phyloP scores from a whole-genome alignment of 345 rosid species.

The Isatis tinctoria region DNA sequence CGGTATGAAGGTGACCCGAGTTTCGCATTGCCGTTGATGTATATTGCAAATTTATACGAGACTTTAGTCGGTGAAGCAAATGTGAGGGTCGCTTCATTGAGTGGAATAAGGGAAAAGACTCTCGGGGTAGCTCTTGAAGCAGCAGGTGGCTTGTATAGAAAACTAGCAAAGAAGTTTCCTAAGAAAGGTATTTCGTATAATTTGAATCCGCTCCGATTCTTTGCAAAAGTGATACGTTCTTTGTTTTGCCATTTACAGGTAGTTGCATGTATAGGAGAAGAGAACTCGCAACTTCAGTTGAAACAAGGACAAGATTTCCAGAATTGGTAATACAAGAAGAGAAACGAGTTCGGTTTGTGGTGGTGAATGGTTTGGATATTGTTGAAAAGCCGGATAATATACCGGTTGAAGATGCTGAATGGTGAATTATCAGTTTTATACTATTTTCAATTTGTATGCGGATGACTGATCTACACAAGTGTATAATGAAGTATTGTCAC shows the following conservation, averaged over 20 bases:
- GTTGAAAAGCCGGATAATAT: slow-evolving; percentile 70
- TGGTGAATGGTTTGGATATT: slow-evolving; percentile 90
- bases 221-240: not conserved
- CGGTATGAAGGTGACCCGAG: slow-evolving; percentile 75
- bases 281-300: slow-evolving; percentile 89
- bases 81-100: slow-evolving; percentile 66
- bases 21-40: slow-evolving; percentile 84
- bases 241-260: slow-evolving; percentile 39
- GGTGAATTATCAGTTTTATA: slow-evolving; percentile 41
- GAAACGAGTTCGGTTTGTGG: slow-evolving; percentile 91
- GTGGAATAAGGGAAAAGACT: slow-evolving; percentile 73
- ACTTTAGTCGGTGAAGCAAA: slow-evolving; percentile 74
- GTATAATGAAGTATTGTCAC: slow-evolving; percentile 23
- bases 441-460: not conserved
- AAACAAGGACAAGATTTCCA: slow-evolving; percentile 91
- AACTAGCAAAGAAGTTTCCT: slow-evolving; percentile 80
- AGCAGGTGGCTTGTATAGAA: slow-evolving; percentile 90
- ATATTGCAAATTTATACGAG: slow-evolving; percentile 87
- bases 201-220: not conserved
- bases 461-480: not conserved
- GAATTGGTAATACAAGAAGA: slow-evolving; percentile 93
- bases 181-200: slow-evolving; percentile 55
- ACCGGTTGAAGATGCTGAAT: slow-evolving; percentile 74
- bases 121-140: slow-evolving; percentile 94
- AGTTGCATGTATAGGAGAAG: slow-evolving; percentile 71